These are phyloP conservation scores for Candida patagonica DNA, from an alignment of 805 yeast genomes.

Conservation along the genomic window DNA sequence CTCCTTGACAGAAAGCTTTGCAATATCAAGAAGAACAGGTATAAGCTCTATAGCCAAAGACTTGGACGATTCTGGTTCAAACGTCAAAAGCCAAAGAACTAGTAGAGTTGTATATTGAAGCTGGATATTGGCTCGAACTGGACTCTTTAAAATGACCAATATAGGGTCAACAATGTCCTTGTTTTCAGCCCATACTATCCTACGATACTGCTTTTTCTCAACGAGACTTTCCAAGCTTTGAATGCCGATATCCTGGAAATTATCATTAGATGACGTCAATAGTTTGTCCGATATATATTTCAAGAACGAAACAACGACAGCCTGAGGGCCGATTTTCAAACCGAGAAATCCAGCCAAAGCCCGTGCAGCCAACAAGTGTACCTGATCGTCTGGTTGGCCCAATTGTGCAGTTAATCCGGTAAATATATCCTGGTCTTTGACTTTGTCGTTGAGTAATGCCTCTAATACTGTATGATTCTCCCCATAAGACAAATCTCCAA, in stretches of 20 bases:
- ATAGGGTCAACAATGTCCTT: slow-evolving; percentile 40
- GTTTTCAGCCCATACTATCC: slow-evolving; percentile 36
- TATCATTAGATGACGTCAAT: slow-evolving; percentile 33
- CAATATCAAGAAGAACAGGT: slow-evolving; percentile 39
- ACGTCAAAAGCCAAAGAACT: slow-evolving; percentile 77
- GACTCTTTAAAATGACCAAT: slow-evolving; percentile 38
- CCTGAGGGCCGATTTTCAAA: slow-evolving; percentile 18
- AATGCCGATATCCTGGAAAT: slow-evolving; percentile 50
- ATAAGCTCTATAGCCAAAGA: slow-evolving; percentile 34
- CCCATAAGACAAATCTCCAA: slow-evolving; percentile 41
- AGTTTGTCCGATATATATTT: slow-evolving; percentile 24
- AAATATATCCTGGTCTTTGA: slow-evolving; percentile 41
- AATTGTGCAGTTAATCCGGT: slow-evolving; percentile 37
- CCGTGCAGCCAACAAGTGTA: slow-evolving; percentile 47
- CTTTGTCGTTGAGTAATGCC: slow-evolving; percentile 31
- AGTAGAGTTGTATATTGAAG: slow-evolving; percentile 73
- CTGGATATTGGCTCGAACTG: slow-evolving; percentile 45
- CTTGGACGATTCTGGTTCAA: slow-evolving; percentile 40
- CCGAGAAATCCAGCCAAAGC: slow-evolving; percentile 42
- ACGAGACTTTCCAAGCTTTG: slow-evolving; percentile 59
- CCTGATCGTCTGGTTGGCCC: slow-evolving; percentile 45
- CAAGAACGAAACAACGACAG: slow-evolving; percentile 34
- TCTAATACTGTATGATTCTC: background rate
- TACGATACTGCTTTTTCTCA: slow-evolving; percentile 42
- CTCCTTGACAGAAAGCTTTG: slow-evolving; percentile 81